phyloP scores from a whole-genome alignment of 768 basidiomycete genomes.

The Naganishia onofrii region DNA sequence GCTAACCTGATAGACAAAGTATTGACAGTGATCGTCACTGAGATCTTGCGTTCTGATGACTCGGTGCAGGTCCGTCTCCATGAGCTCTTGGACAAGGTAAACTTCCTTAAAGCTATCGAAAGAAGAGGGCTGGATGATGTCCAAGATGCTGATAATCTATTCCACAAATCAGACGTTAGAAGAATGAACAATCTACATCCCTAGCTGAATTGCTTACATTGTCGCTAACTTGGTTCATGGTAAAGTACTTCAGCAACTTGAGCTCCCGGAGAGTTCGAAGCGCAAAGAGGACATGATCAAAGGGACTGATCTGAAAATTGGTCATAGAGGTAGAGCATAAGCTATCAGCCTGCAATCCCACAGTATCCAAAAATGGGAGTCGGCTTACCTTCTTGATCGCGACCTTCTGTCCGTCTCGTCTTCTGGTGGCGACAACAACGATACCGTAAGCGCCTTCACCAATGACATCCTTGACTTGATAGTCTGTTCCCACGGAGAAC shows the following conservation, averaged over 20 bases:
- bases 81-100: conserved; percentile 57
- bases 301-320: conserved; percentile 72
- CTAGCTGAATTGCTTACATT: conserved; percentile 33
- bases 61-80: conserved; percentile 93
- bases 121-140: conserved; percentile 77
- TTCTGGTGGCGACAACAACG: conserved; percentile 69
- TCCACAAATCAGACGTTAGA: background rate
- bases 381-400: conserved; percentile 70
- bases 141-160: conserved; percentile 91
- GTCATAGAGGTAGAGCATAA: too few species aligned
- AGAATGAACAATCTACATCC: background rate
- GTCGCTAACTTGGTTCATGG: conserved; percentile 46
- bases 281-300: conserved; percentile 64
- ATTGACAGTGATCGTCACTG: conserved; percentile 92
- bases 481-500: conserved; percentile 51
- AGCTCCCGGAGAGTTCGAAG: conserved; percentile 75
- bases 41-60: conserved; percentile 93
- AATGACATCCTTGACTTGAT: conserved; percentile 76
- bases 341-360: too few species aligned
- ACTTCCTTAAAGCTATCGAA: conserved; percentile 75
- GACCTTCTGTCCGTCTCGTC: conserved; percentile 74
- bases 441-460: conserved; percentile 95
- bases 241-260: conserved; percentile 75
- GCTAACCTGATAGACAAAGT: conserved; percentile 81
- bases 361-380: too few species aligned